phyloP scores from a whole-genome alignment of 2,329 filamentous ascomycete genomes.

The Fusarium redolens region DNA sequence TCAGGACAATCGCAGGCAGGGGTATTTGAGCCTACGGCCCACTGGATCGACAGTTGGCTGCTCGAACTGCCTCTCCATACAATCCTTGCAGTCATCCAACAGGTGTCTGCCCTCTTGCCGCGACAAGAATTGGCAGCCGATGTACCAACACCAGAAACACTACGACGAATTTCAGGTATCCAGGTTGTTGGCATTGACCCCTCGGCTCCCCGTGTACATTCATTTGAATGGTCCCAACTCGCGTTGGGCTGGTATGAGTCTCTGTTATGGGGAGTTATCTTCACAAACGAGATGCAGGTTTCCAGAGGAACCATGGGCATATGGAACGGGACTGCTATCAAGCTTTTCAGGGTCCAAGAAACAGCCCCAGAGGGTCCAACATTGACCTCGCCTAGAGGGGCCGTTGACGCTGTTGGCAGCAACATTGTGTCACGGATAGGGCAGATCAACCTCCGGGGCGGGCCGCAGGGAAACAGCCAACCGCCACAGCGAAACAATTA shows the following conservation, averaged over 20 bases:
- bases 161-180: constrained; percentile 68
- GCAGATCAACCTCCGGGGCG: constrained; percentile 76
- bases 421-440: constrained; percentile 90
- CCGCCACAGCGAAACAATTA: constrained; percentile 32
- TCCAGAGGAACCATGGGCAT: constrained; percentile 88
- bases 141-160: constrained; percentile 56
- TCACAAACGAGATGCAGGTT: constrained; percentile 88
- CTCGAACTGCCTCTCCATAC: constrained; percentile 90
- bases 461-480: constrained; percentile 40
- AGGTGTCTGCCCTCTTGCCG: constrained; percentile 69
- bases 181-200: constrained; percentile 79
- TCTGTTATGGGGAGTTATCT: constrained; percentile 92
- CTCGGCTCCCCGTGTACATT: constrained; percentile 80
- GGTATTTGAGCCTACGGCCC: constrained; percentile 80
- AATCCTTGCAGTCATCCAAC: constrained; percentile 79
- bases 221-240: constrained; percentile 93
- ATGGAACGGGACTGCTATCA: constrained; percentile 92
- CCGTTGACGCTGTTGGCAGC: constrained; percentile 92
- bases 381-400: constrained; percentile 85
- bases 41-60: constrained; percentile 96
- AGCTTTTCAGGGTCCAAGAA: constrained; percentile 90
- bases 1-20: constrained; percentile 66
- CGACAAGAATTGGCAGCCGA: constrained; percentile 59
- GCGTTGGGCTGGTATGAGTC: constrained; percentile 97
- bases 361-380: constrained; percentile 83